Percentiles rank a stretch among this genome's conserved stretches.
phyloP scores from a whole-genome alignment of 495 filamentous ascomycete species.

The Penicillium crystallinum region DNA sequence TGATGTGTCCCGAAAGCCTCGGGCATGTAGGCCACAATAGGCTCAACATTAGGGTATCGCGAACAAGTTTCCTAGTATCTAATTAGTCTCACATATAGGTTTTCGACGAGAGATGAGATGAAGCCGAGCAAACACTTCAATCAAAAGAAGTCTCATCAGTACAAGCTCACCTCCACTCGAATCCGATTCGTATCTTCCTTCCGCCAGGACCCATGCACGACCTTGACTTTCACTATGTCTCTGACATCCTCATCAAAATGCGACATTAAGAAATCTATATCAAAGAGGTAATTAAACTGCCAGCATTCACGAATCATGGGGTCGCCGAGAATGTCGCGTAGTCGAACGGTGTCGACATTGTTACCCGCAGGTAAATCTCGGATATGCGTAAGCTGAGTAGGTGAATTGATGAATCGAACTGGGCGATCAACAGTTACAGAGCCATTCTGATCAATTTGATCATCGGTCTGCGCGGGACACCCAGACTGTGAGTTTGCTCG shows the following conservation, averaged over 20 bases:
- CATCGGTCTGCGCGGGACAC: neutral
- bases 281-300: slow-evolving; percentile 85
- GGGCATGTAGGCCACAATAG: slow-evolving; percentile 75
- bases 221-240: slow-evolving; percentile 58
- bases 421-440: neutral
- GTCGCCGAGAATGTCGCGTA: slow-evolving; percentile 72
- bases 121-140: neutral
- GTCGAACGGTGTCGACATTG: slow-evolving; percentile 64
- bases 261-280: slow-evolving; percentile 69
- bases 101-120: neutral
- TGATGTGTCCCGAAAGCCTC: slow-evolving; percentile 87
- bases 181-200: slow-evolving; percentile 58
- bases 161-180: slow-evolving; percentile 52
- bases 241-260: slow-evolving; percentile 68
- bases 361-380: slow-evolving; percentile 52
- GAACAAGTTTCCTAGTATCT: slow-evolving; percentile 49
- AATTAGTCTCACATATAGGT: slow-evolving; percentile 4
- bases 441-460: neutral
- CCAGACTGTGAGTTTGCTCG: neutral
- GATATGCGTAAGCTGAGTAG: slow-evolving; percentile 70
- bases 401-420: slow-evolving; percentile 46
- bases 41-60: slow-evolving; percentile 61
- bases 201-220: slow-evolving; percentile 89
- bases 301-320: slow-evolving; percentile 81
- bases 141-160: neutral